Base-by-base conservation (phyloP, 805 yeast genomes). In the Teunomyces barrocoloradensis region DNA sequence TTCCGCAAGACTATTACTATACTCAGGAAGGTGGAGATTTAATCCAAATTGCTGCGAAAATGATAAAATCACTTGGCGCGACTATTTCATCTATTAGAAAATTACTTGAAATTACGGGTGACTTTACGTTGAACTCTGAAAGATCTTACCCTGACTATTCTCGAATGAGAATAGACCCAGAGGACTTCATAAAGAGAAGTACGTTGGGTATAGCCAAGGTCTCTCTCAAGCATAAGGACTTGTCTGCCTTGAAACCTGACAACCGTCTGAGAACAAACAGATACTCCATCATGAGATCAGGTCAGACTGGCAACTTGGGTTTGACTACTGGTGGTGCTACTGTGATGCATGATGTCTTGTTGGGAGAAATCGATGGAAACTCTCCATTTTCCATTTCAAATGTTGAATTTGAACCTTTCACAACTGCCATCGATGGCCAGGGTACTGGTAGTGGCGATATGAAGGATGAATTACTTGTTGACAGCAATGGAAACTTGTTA, bases 71-170 rank as follows among this genome's bases (percentile, higher is more conserved):
- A 1, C 80, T 82, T 20, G 61, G 79, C 9, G 56, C 63, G 17
- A 78, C 85, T 1, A 71, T 81, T 17, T 57, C 64, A 1, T 78
- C 81, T 7, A 81, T 84, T 45, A 63, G 77, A 51, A 74, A 69
- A 47, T 70, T 82, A 36, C 60, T 85, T 27, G 72, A 78, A 7
- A 59, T 80, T 15, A 77, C 83, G n/a, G 86, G 86, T n/a, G 87
- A 85, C 53, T 84, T 84, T 60, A 77, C 76, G 55, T 66, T 86
- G 40, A 77, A 81, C 18, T 61, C 71, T 1, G 82, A 80, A 36
- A 75, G 89, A 57, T 69, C 79, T 17, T 87, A 85, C 58, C 85
- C 89, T 1, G 86, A 87, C 60, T 85, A 85, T 53, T 64, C 75
- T 7, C 63, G 62, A 21, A 78, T 82, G 63, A 74, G 77, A 49